phyloP scores from a whole-genome alignment of 2,329 filamentous ascomycete genomes.

The Calonectria fujianensis region DNA sequence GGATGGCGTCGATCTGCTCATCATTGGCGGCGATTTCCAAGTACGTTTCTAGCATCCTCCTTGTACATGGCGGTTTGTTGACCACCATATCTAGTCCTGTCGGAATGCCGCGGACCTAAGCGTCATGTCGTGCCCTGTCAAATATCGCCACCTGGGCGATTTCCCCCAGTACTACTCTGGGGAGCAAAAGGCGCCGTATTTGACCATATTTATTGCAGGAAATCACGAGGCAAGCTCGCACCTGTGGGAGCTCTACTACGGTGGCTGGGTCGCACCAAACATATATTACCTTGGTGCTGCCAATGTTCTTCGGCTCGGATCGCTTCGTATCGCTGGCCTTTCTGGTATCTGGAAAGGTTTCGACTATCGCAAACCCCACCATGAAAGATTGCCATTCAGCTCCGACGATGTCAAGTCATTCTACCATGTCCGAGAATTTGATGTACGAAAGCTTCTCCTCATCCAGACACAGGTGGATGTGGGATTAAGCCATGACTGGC shows the following conservation, averaged over 20 bases:
- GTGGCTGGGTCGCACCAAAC: constrained; percentile 96
- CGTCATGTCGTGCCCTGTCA: constrained; percentile 91
- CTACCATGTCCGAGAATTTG: constrained; percentile 92
- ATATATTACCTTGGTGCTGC: constrained; percentile 98
- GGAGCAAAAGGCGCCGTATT: constrained; percentile 83
- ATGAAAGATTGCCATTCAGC: constrained; percentile 90
- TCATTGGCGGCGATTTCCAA: constrained; percentile 98
- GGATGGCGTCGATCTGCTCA: constrained; percentile 89
- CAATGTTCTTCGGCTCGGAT: constrained; percentile 89
- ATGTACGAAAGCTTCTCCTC: constrained; percentile 91
- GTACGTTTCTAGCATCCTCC: constrained; percentile 61
- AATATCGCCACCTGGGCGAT: constrained; percentile 91
- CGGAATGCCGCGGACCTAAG: constrained; percentile 92
- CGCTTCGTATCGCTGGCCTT: constrained; percentile 90
- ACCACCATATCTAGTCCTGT: constrained; percentile 75
- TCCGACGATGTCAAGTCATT: constrained; percentile 84
- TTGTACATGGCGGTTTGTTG: not conserved
- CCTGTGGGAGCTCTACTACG: constrained; percentile 94
- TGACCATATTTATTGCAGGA: constrained; percentile 94
- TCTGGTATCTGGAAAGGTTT: constrained; percentile 97
- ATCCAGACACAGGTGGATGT: constrained; percentile 92
- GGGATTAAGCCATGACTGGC: constrained; percentile 97
- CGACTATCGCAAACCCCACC: constrained; percentile 89
- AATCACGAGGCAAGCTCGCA: constrained; percentile 97
- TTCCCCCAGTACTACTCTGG: constrained; percentile 97